Evolutionary conservation across 345 rosid genomes (phyloP).

Genomic region (Eucalyptus cloeziana): DNA sequence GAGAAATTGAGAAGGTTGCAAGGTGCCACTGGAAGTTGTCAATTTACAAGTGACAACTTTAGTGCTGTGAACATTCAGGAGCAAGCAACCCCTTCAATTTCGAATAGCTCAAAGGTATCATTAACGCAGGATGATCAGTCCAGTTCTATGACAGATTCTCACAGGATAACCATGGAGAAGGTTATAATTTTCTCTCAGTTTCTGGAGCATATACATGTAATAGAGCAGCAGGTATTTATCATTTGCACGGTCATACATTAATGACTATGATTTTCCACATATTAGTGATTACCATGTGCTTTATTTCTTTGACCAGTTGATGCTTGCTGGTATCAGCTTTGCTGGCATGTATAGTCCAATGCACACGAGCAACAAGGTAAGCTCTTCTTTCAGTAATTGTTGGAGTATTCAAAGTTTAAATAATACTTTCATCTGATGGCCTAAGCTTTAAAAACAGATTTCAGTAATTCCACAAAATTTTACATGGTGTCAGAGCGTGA

Average conservation of each 20-base stretch:
- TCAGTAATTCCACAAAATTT: not conserved
- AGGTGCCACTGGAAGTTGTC: conserved; percentile 21
- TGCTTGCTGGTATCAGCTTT: conserved; percentile 69
- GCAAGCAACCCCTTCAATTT: not conserved
- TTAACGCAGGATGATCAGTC: not conserved
- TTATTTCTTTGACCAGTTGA: conserved; percentile 29
- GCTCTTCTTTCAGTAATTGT: not conserved
- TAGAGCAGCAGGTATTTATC: conserved; percentile 72
- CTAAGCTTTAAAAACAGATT: not conserved
- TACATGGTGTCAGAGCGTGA: not conserved
- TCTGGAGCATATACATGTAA: conserved; percentile 86
- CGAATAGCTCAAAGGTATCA: conserved; percentile 1
- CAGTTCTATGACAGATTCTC: conserved; percentile 11
- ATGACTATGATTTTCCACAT: not conserved
- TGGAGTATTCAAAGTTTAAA: not conserved
- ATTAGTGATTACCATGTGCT: not conserved
- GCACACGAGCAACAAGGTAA: conserved; percentile 74
- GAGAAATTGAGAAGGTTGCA: conserved; percentile 57
- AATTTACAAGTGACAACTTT: conserved; percentile 2
- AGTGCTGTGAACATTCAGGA: conserved; percentile 9
- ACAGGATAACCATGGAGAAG: conserved; percentile 35
- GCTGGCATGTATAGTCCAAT: conserved; percentile 79
- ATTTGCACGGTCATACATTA: not conserved
- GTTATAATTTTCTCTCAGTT: conserved; percentile 90
- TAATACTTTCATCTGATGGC: not conserved